Percentiles rank a stretch among this genome's conserved stretches.
Evolutionary conservation across 2,329 filamentous ascomycete species (phyloP).

Genomic region (Neonectria magnoliae): DNA sequence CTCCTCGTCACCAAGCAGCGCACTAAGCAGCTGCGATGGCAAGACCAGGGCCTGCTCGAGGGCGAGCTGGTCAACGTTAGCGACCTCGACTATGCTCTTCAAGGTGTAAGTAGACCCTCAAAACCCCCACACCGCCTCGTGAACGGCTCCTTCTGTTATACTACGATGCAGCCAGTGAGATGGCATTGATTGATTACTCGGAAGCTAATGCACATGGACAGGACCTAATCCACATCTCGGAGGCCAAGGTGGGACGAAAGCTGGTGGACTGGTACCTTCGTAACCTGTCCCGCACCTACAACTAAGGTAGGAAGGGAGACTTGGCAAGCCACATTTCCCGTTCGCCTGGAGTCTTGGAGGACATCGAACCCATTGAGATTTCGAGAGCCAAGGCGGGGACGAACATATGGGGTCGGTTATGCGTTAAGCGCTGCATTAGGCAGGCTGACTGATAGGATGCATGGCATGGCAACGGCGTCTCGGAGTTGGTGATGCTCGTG

Average conservation of each 20-base stretch:
- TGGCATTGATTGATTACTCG: background rate
- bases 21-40: slow-evolving; percentile 95
- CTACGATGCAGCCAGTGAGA: slow-evolving; percentile 32
- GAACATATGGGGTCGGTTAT: slow-evolving; percentile 38
- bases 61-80: slow-evolving; percentile 93
- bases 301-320: slow-evolving; percentile 44
- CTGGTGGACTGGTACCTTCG: slow-evolving; percentile 99
- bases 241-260: slow-evolving; percentile 97
- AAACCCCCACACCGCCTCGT: slow-evolving; percentile 9
- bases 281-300: slow-evolving; percentile 96
- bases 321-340: slow-evolving; percentile 40
- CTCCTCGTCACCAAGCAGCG: slow-evolving; percentile 98
- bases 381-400: slow-evolving; percentile 32
- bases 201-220: slow-evolving; percentile 49
- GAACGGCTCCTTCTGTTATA: background rate
- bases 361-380: slow-evolving; percentile 17
- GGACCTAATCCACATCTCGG: slow-evolving; percentile 98
- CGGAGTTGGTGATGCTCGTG: slow-evolving; percentile 53
- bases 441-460: slow-evolving; percentile 48
- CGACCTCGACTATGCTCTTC: slow-evolving; percentile 96
- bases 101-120: slow-evolving; percentile 73
- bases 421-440: slow-evolving; percentile 43
- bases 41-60: slow-evolving; percentile 85
- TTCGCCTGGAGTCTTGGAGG: slow-evolving; percentile 29
- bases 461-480: slow-evolving; percentile 56